A percentile compares a stretch with the other conserved stretches of the same genome.
These are phyloP conservation scores for Yamadazyma sp. DNA, from an alignment of 1,139 yeast species.

Conservation along the genomic window DNA sequence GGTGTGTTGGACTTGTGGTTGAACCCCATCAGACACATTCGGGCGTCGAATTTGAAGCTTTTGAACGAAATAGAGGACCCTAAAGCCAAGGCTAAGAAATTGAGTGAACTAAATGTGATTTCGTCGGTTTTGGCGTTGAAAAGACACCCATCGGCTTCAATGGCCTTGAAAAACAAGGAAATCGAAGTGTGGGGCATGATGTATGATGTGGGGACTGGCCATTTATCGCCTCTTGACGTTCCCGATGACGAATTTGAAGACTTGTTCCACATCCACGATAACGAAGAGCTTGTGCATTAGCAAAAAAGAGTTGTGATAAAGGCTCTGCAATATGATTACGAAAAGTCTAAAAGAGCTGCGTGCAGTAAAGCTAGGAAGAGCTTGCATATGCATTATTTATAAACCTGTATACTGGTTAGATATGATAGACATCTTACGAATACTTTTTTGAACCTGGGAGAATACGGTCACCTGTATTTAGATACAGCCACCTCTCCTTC, in stretches of 20 bases:
- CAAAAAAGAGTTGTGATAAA: too few relatives aligned
- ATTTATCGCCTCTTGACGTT: slow-evolving; percentile 53
- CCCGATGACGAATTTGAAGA: slow-evolving; percentile 55
- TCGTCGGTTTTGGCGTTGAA: slow-evolving; percentile 57
- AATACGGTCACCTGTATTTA: too few relatives aligned
- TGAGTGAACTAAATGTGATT: slow-evolving; percentile 79
- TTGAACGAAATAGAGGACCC: slow-evolving; percentile 47
- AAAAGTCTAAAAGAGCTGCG: too few relatives aligned
- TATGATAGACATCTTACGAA: too few relatives aligned
- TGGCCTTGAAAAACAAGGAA: slow-evolving; percentile 69
- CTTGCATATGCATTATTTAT: background rate
- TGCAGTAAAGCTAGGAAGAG: too few relatives aligned
- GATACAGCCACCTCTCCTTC: too few relatives aligned
- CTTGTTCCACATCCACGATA: slow-evolving; percentile 50
- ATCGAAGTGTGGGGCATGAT: slow-evolving; percentile 86
- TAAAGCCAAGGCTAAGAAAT: slow-evolving; percentile 57
- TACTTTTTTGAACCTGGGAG: too few relatives aligned
- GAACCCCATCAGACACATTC: slow-evolving; percentile 67
- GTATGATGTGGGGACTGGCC: slow-evolving; percentile 83
- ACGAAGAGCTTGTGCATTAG: slow-evolving; percentile 22
- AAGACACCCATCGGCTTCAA: slow-evolving; percentile 73
- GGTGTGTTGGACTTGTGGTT: slow-evolving; percentile 81
- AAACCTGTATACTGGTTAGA: too few relatives aligned
- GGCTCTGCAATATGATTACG: too few relatives aligned
- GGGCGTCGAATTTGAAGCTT: slow-evolving; percentile 55